These are phyloP conservation scores for Acanthamoeba royreba DNA, from an alignment of 208 protist genomes.

Conservation along the genomic window DNA sequence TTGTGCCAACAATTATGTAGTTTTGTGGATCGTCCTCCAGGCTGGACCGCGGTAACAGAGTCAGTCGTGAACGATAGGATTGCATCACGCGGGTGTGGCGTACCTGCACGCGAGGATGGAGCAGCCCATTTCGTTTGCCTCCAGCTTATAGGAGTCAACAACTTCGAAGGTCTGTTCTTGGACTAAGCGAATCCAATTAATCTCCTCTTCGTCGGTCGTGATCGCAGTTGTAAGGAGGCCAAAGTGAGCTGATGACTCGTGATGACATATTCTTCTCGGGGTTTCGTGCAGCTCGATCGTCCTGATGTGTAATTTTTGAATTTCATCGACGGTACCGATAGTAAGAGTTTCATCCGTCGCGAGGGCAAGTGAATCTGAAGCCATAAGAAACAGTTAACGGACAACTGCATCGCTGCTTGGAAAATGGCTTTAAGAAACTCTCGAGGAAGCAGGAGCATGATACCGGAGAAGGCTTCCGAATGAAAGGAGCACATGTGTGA, in stretches of 20 bases:
- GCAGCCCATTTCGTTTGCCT: conserved; percentile 59
- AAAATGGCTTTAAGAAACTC: background rate
- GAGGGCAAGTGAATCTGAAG: conserved; percentile 67
- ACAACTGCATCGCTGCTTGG: background rate
- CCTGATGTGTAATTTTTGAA: conserved; percentile 83
- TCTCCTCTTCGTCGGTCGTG: background rate
- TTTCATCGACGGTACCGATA: conserved; percentile 81
- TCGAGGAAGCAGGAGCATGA: background rate
- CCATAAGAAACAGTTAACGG: background rate
- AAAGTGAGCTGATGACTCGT: conserved; percentile 55
- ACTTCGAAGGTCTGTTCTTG: conserved; percentile 79
- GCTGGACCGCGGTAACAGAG: background rate
- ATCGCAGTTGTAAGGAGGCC: conserved; percentile 63
- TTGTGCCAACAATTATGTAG: conserved; percentile 78
- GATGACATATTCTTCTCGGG: conserved; percentile 73
- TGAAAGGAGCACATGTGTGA: conserved; percentile 72
- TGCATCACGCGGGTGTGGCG: background rate
- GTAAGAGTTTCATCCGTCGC: conserved; percentile 63
- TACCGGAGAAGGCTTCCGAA: conserved; percentile 58
- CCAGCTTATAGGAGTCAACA: conserved; percentile 24
- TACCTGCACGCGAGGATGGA: conserved; percentile 49
- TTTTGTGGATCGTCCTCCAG: background rate
- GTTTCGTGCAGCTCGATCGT: conserved; percentile 78
- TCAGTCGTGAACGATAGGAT: background rate
- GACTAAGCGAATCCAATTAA: conserved; percentile 54